Base-by-base conservation (phyloP, 331 rosid genomes). In the Pyracantha coccinea region DNA sequence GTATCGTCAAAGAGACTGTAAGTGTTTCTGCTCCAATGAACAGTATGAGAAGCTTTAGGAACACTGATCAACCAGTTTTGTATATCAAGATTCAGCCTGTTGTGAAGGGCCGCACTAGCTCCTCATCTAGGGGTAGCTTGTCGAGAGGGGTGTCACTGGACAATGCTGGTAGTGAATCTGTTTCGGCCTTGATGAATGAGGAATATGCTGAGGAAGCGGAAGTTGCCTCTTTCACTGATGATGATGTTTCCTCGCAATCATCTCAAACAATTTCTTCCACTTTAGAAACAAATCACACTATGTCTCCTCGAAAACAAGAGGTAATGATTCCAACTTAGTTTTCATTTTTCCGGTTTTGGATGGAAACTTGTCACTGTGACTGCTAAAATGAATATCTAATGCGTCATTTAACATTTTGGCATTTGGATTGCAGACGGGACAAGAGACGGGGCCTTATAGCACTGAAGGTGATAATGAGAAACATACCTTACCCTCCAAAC, bases 181-280 rank as follows among this genome's bases (percentile, higher is more conserved):
- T 86, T 66, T 89, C 92, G 17, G 79, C 86, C 68, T 75, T 89
- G 77, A 85, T 85, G 84, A 83, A 81, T 69, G 99, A 77, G 82
- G 97, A 90, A 66, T 86, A 83, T 74, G 89, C 85, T 5, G 97
- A 95, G 75, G 97, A 90, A 82, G 89, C 92, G 67, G 97, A 92
- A 81, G 47, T 66, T 84, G 85, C 91, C 31, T 81, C 91, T 62
- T 87, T 85, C 41, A 89, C 92, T 20, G 99, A 95, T 72, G 99
- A 95, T 38, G 99, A 95, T 83, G 96, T 84, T 83, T 95, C 96
- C 38, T 95, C 99, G 2, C 90, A 89, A 77, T 92, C 99, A 66
- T 95, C 99, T 64, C 60, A 80, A 76, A 84, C 92, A 11, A 74
- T 76, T 74, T 70, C 88, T 41, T 74, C 88, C 44, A 60, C 90